A percentile compares a stretch with the other conserved stretches of the same genome.
Evolutionary conservation across 1,139 yeast species (phyloP).

Genomic region (Nakaseomyces delphensis): DNA sequence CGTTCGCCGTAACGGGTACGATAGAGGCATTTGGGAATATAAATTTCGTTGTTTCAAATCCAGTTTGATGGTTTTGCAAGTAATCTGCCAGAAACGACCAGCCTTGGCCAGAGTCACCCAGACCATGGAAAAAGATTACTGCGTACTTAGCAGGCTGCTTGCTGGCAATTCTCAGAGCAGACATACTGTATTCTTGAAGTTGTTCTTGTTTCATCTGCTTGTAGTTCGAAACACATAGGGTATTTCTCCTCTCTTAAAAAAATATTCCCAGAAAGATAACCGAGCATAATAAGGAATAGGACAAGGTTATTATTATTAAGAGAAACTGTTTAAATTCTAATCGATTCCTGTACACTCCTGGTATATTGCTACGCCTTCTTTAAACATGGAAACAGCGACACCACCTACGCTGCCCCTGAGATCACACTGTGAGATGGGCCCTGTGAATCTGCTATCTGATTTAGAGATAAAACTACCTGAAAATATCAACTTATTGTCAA

Average conservation of each 20-base stretch:
- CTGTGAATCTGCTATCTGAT: neutral
- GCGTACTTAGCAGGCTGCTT: conserved; percentile 48
- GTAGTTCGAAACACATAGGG: too few relatives aligned
- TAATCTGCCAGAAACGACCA: conserved; percentile 72
- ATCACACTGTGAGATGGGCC: conserved; percentile 1
- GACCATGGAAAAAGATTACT: conserved; percentile 76
- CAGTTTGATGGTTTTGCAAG: conserved; percentile 35
- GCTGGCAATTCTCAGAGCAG: conserved; percentile 32
- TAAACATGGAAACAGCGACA: neutral
- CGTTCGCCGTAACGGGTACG: conserved; percentile 58
- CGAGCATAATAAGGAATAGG: too few relatives aligned
- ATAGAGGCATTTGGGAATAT: conserved; percentile 85
- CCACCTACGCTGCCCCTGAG: conserved; percentile 1
- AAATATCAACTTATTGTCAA: conserved; percentile 20
- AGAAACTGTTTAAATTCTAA: too few relatives aligned
- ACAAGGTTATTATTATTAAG: too few relatives aligned
- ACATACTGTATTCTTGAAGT: neutral
- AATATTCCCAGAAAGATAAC: too few relatives aligned
- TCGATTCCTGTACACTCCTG: too few relatives aligned
- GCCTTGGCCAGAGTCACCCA: conserved; percentile 86
- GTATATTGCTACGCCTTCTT: too few relatives aligned
- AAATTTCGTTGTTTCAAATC: conserved; percentile 56
- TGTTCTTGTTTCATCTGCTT: too few relatives aligned
- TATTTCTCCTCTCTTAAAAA: too few relatives aligned
- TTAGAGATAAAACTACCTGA: conserved; percentile 21